Conservation (phyloP, 78 protist species). For the Anaeramoeba flamelloides region DNA sequence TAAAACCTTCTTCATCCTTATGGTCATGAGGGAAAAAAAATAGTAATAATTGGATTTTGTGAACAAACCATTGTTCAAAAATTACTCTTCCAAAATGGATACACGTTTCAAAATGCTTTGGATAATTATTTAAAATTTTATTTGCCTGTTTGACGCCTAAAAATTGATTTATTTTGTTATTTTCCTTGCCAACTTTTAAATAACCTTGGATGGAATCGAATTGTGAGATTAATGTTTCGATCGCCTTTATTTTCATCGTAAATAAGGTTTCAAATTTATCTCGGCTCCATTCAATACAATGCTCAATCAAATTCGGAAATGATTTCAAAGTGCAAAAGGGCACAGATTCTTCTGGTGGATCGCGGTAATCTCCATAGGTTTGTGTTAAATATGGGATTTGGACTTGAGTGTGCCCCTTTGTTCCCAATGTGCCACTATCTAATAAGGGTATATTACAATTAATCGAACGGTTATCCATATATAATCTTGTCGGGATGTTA, state of each 20-base stretch:
- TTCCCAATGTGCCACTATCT: slow-evolving; percentile 92
- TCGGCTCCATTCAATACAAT: slow-evolving; percentile 90
- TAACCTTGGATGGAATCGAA: too few species aligned
- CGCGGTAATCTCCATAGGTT: slow-evolving; percentile 67
- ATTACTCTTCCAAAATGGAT: background rate
- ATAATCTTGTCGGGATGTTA: slow-evolving; percentile 65
- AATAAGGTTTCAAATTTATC: slow-evolving; percentile 64
- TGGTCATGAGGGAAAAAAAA: slow-evolving; percentile 12
- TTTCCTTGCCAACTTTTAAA: too few species aligned
- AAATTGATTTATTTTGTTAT: too few species aligned
- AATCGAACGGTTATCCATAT: slow-evolving; percentile 79
- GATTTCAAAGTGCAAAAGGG: slow-evolving; percentile 88
- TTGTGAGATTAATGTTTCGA: background rate
- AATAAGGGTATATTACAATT: slow-evolving; percentile 64
- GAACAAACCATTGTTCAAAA: slow-evolving; percentile 8
- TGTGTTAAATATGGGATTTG: slow-evolving; percentile 86
- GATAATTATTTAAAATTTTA: background rate
- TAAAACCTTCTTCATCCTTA: background rate
- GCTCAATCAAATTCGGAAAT: slow-evolving; percentile 82
- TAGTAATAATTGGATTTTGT: background rate
- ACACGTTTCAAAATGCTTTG: slow-evolving; percentile 3
- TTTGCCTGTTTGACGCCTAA: background rate
- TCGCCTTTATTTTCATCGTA: background rate
- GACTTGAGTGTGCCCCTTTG: slow-evolving; percentile 48
- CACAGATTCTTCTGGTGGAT: slow-evolving; percentile 84